Evolutionary conservation across 345 rosid species (phyloP), one percentile per base, ranked within the genome.

Genomic region (Aurinia saxatilis): DNA sequence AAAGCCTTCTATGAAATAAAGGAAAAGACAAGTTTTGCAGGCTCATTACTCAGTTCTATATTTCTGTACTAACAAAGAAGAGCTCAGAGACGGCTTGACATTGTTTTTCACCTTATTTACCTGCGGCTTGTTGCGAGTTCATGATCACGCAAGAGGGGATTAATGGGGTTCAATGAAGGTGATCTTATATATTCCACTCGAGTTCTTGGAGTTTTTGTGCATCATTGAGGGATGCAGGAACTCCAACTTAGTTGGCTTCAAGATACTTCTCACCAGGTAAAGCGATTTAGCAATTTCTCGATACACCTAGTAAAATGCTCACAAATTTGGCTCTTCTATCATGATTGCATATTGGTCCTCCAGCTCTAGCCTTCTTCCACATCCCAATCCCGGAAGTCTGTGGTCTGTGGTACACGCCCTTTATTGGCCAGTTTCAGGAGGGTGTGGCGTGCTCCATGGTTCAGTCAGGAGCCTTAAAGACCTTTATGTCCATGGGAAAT

Each of bases 31-130:
- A n/a, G n/a, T n/a, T n/a, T n/a, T n/a, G n/a, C n/a, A n/a, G n/a
- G n/a, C n/a, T n/a, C n/a, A n/a, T n/a, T n/a, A n/a, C n/a, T n/a
- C n/a, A n/a, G n/a, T n/a, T n/a, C n/a, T n/a, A n/a, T n/a, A n/a
- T n/a, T n/a, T n/a, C n/a, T n/a, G n/a, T n/a, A n/a, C n/a, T n/a
- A n/a, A n/a, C n/a, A n/a, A 12, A 59, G 59, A 18, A 57, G 59
- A 65, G 73, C 75, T 14, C 71, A 50, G 64, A 80, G 93, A 73
- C 67, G 69, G 37, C 75, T 88, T 66, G 82, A 77, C 57, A 71
- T 86, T 25, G 82, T 86, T 21, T 91, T 83, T 88, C 98, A 0
- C 95, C 98, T 56, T 79, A 88, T 72, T 82, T 91, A 69, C 84
- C 84, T 11, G 48, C 30, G 12, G 41, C 71, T 0, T 88, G 80